Evolutionary conservation across 108 stramenopile genomes (phyloP).

Genomic region (Skeletonema menzelii): DNA sequence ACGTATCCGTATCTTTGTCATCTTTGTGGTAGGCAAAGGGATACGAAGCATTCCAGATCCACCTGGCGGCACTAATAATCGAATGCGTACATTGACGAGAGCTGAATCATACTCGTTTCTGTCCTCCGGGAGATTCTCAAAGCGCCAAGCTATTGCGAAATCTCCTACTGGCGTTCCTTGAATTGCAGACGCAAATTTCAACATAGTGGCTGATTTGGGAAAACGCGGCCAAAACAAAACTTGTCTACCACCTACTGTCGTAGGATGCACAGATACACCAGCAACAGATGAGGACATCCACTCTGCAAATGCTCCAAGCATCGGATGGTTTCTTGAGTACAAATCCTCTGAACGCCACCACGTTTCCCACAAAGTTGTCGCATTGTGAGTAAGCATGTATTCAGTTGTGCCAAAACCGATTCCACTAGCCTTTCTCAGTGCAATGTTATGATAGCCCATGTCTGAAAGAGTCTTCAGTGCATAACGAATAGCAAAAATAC

Average conservation of each 20-base stretch:
- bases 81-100: constrained; percentile 24
- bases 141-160: constrained; percentile 42
- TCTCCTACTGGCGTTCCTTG: constrained; percentile 30
- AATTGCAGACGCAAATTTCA: constrained; percentile 29
- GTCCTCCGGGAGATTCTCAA: constrained; percentile 27
- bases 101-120: constrained; percentile 21
- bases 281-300: constrained; percentile 48
- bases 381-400: constrained; percentile 53
- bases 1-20: constrained; percentile 2
- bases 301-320: constrained; percentile 50
- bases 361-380: constrained; percentile 58
- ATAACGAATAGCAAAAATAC: constrained; percentile 39
- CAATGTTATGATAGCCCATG: constrained; percentile 33
- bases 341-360: constrained; percentile 47
- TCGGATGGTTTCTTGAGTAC: constrained; percentile 53
- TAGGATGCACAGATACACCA: constrained; percentile 33
- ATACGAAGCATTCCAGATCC: constrained; percentile 16
- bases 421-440: constrained; percentile 26
- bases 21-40: constrained; percentile 14
- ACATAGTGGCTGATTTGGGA: constrained; percentile 22
- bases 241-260: constrained; percentile 29
- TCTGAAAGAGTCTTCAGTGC: constrained; percentile 37
- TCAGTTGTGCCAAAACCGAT: constrained; percentile 35
- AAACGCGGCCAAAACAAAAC: constrained; percentile 42
- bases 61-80: constrained; percentile 26